A percentile compares a stretch with the other conserved stretches of the same genome.
These are phyloP conservation scores for Phytophthora hibernalis DNA, from an alignment of 352 stramenopile species.

Conservation along the genomic window DNA sequence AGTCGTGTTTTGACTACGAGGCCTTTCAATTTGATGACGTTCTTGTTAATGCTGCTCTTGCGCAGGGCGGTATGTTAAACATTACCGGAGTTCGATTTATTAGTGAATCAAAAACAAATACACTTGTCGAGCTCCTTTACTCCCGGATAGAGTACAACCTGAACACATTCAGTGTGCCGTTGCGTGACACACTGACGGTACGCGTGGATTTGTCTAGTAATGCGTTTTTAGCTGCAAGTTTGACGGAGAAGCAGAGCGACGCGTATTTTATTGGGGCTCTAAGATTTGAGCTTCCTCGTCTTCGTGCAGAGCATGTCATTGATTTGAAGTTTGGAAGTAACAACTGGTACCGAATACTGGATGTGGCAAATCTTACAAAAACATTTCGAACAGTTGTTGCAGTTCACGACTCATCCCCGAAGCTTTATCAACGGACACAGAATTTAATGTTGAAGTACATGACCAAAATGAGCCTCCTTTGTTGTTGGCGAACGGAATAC, in stretches of 20 bases:
- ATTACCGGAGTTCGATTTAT: slow-evolving; percentile 24
- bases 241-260: background rate
- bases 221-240: slow-evolving; percentile 19
- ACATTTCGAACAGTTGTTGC: slow-evolving; percentile 40
- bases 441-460: slow-evolving; percentile 23
- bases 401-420: slow-evolving; percentile 50
- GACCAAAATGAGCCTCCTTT: slow-evolving; percentile 31
- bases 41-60: background rate
- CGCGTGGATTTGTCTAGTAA: slow-evolving; percentile 16
- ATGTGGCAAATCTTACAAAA: slow-evolving; percentile 43
- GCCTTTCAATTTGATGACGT: slow-evolving; percentile 40
- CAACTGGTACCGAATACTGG: slow-evolving; percentile 45
- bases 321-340: slow-evolving; percentile 40
- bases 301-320: slow-evolving; percentile 20
- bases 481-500: slow-evolving; percentile 1
- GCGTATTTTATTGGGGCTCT: slow-evolving; percentile 10
- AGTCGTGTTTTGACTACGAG: slow-evolving; percentile 64
- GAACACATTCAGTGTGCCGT: background rate
- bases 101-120: slow-evolving; percentile 5
- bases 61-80: background rate
- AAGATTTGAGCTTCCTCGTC: slow-evolving; percentile 21
- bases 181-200: slow-evolving; percentile 10
- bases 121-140: slow-evolving; percentile 20
- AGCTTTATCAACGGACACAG: slow-evolving; percentile 22
- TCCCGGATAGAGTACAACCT: background rate